Conservation (phyloP, 1,284 basidiomycete species). For the Tausonia pullulans region DNA sequence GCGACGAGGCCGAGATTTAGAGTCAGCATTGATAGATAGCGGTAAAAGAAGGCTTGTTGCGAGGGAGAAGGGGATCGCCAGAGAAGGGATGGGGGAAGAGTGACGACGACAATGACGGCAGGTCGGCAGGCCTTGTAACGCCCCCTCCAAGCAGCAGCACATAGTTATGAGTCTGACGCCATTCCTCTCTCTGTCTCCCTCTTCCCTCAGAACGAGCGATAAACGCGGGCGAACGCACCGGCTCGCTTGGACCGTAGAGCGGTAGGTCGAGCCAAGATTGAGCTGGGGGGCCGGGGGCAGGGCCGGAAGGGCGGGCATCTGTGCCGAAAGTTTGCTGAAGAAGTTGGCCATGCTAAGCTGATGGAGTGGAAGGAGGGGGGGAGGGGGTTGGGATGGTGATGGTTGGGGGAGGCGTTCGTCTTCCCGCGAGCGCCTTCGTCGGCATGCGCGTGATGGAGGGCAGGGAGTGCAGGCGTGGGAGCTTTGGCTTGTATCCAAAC, state of each 20-base stretch:
- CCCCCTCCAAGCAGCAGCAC: neutral
- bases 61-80: slow-evolving; percentile 40
- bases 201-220: neutral
- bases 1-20: neutral
- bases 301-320: neutral
- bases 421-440: too few relatives aligned
- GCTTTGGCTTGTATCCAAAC: too few relatives aligned
- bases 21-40: neutral
- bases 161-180: neutral
- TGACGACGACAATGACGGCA: neutral
- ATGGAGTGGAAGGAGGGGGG: too few relatives aligned
- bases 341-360: too few relatives aligned
- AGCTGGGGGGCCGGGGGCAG: neutral
- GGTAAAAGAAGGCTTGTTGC: slow-evolving; percentile 54
- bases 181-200: neutral
- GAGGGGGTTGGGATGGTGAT: too few relatives aligned
- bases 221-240: neutral
- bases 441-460: too few relatives aligned
- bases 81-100: slow-evolving; percentile 20
- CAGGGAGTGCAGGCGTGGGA: too few relatives aligned
- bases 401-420: too few relatives aligned
- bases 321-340: too few relatives aligned
- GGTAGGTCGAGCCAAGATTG: neutral
- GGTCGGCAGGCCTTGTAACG: neutral
- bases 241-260: neutral